Evolutionary conservation across 495 filamentous ascomycete genomes (phyloP), one percentile per base, ranked within the genome.

Genomic region (Penicillium lividum): DNA sequence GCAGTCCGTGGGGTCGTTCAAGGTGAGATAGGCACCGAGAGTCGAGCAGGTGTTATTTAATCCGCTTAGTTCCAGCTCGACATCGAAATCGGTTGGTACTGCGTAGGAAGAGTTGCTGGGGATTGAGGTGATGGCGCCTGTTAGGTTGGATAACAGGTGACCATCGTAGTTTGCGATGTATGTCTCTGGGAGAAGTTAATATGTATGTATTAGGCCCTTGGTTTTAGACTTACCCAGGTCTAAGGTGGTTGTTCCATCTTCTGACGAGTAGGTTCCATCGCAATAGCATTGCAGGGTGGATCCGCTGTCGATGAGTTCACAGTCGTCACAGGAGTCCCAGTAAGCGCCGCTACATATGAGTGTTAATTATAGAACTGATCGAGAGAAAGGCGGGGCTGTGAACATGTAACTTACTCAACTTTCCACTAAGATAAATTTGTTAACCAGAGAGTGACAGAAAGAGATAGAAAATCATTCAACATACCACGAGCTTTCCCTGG

Each of bases 201-300:
- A n/a, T 47, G 4, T 13, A 0, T 15, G 13, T 16, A 40, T n/a
- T 40, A n/a, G 15, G 13, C n/a, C n/a, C 0, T 27, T 47, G 22
- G 27, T 8, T 10, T 28, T 27, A 3, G 4, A 7, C 44, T 47
- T 47, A 47, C 44, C 44, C 15, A 47, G 22, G 22, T 27, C 1
- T 27, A 47, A 47, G 13, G 44, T 47, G 27, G 22, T 47, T 7
- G 44, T 47, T 47, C 44, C 44, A 47, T 47, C 44, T 15, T 47
- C 22, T 18, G 44, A 47, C 27, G 44, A 9, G 15, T 47, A 47
- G 6, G 44, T 47, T 11, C 44, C 44, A 47, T 47, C 18, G 11
- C 44, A 47, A 18, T 47, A 47, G 27, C 44, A 47, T 47, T 47
- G 44, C 18, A 47, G 44, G 5, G 44, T 47, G 10, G 44, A 47